Conservation (phyloP, 1,139 yeast genomes). For the Saccharomyces hybrid region DNA sequence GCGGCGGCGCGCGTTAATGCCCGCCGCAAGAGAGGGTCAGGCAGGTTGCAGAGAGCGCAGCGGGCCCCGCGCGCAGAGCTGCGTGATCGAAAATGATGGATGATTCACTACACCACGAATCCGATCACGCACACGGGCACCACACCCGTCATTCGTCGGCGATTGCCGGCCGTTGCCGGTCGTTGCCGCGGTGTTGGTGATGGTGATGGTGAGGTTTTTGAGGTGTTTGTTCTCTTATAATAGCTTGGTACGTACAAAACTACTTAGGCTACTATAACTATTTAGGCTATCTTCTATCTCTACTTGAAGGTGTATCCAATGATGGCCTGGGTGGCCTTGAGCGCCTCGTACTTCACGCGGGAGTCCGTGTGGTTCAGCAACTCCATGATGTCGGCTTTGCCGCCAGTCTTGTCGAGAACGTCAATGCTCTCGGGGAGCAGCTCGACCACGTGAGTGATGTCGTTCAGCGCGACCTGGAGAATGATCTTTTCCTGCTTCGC, state of each 20-base stretch:
- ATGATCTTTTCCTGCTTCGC: constrained; percentile 27
- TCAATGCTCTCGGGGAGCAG: constrained; percentile 50
- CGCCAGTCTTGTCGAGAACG: constrained; percentile 43
- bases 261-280: neutral
- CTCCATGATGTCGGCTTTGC: constrained; percentile 76
- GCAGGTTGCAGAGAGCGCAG: neutral
- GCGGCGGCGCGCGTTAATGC: neutral
- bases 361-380: constrained; percentile 76
- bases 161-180: too few relatives aligned
- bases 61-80: too few relatives aligned
- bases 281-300: constrained; percentile 20
- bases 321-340: constrained; percentile 85
- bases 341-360: constrained; percentile 89
- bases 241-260: constrained; percentile 1
- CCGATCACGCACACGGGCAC: neutral
- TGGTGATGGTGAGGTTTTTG: neutral
- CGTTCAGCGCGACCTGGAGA: constrained; percentile 43
- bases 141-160: neutral
- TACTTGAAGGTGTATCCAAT: constrained; percentile 60
- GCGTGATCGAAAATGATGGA: neutral
- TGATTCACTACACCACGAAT: neutral
- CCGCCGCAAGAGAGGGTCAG: neutral
- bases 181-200: too few relatives aligned
- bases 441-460: constrained; percentile 65
- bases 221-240: neutral